These are phyloP conservation scores for Penicillium angulare DNA, from an alignment of 495 filamentous ascomycete genomes.

Conservation along the genomic window DNA sequence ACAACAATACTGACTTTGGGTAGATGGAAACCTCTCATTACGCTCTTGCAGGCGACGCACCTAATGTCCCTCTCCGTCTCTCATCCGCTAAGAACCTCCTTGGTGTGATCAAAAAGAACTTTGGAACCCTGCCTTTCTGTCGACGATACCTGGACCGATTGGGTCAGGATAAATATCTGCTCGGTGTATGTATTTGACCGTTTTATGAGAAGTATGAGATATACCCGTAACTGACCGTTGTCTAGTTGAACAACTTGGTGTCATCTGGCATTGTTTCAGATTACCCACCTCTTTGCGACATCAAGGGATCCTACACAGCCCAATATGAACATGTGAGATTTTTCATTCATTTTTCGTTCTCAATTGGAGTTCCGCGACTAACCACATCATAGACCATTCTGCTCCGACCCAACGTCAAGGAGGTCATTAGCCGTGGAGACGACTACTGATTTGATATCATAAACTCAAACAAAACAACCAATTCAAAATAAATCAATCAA, in stretches of 20 bases:
- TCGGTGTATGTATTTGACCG: constrained; percentile 58
- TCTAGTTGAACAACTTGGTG: constrained; percentile 83
- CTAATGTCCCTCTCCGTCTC: constrained; percentile 64
- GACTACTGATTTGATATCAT: constrained; percentile 78
- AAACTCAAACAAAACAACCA: neutral
- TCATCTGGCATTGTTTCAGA: constrained; percentile 80
- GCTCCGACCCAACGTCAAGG: constrained; percentile 83
- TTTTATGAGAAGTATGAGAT: constrained; percentile 3
- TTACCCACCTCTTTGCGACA: constrained; percentile 85
- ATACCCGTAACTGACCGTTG: constrained; percentile 17
- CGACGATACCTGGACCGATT: constrained; percentile 81
- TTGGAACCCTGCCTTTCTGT: constrained; percentile 84
- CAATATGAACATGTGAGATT: constrained; percentile 88
- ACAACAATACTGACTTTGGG: constrained; percentile 11
- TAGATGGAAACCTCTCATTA: constrained; percentile 76
- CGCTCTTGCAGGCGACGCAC: constrained; percentile 61
- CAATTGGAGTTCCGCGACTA: constrained; percentile 14
- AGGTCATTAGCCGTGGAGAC: constrained; percentile 88
- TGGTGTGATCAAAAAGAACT: constrained; percentile 88
- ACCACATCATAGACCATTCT: constrained; percentile 68
- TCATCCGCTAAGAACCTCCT: constrained; percentile 78
- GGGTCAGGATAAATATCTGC: constrained; percentile 83
- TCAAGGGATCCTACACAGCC: constrained; percentile 93
- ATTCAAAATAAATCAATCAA: too few species aligned
- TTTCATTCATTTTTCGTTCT: neutral